These are phyloP conservation scores for Russula sp. DNA, from an alignment of 768 basidiomycete genomes.

Conservation along the genomic window DNA sequence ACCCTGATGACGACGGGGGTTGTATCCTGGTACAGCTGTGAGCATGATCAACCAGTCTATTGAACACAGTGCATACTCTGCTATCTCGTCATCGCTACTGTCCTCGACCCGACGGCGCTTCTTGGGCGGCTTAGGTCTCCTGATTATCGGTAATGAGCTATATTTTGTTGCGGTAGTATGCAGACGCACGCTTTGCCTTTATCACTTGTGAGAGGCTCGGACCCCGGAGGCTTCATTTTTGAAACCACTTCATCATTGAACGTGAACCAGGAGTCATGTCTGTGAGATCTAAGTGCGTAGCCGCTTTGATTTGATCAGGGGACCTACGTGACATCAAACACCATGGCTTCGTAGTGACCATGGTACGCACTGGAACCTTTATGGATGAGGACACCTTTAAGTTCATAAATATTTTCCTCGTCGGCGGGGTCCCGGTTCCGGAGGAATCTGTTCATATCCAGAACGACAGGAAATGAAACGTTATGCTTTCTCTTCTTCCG, in stretches of 20 bases:
- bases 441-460: slow-evolving; percentile 73
- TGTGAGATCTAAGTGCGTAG: slow-evolving; percentile 33
- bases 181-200: slow-evolving; percentile 28
- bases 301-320: background rate
- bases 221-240: slow-evolving; percentile 55
- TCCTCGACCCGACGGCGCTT: slow-evolving; percentile 57
- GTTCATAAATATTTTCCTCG: slow-evolving; percentile 59
- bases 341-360: slow-evolving; percentile 86
- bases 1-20: slow-evolving; percentile 19
- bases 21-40: slow-evolving; percentile 19
- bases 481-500: slow-evolving; percentile 84
- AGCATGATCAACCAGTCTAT: slow-evolving; percentile 8
- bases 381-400: slow-evolving; percentile 83
- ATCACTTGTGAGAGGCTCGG: slow-evolving; percentile 36
- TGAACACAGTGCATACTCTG: slow-evolving; percentile 23
- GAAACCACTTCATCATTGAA: slow-evolving; percentile 91
- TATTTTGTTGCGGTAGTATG: background rate
- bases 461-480: slow-evolving; percentile 68
- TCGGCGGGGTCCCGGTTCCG: slow-evolving; percentile 22
- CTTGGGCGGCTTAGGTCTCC: slow-evolving; percentile 35
- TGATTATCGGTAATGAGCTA: slow-evolving; percentile 10
- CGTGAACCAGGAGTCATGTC: slow-evolving; percentile 76
- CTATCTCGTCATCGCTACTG: slow-evolving; percentile 46
- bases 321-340: slow-evolving; percentile 65
- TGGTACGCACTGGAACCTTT: slow-evolving; percentile 91